Base-by-base conservation (phyloP, 2,329 filamentous ascomycete species). In the Aspergillus sp. region DNA sequence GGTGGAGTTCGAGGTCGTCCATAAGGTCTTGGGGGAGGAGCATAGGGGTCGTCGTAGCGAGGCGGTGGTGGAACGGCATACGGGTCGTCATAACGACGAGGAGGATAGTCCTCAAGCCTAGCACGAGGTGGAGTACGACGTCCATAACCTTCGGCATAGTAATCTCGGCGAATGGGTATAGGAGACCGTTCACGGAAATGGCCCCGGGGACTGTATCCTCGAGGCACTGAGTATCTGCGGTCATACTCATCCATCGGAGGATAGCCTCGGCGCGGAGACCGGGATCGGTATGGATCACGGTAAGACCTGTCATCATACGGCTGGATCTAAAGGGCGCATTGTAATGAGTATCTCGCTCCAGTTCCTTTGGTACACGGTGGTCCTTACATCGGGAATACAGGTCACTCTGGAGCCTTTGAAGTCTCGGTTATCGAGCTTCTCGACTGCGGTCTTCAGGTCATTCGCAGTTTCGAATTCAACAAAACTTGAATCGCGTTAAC, bases 401-500 rank as follows among this genome's bases (percentile, higher is more conserved):
- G 85, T 88, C 66, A 99, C 93, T 64, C 87, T 84, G 64, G 87
- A 87, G 68, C 91, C 92, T 81, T 97, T 97, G 78, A 98, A 98
- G 71, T 96, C 92, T 73, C 87, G 88, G 65, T 87, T 87, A 75
- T 98, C 92, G 62, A 99, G 89, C 78, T 97, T 97, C 76, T 97
- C 92, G 57, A 98, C 91, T 54, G 95, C 95, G 59, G 88, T 89
- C 73, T 90, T 91, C 59, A 99, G 81, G 71, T 99, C 95, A 65
- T 87, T 88, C 58, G 90, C 90, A 62, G 91, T 96, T 79, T 99
- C 95, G 71, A 97, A 99, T 75, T 99, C 95, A 73, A 99, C 93
- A 75, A 97, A 98, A 70, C 93, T 97, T 72, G 57, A 54, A 52
- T 45, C 49, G 55, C 63, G 66, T 75, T 63, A 74, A 65, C 66